phyloP scores from a whole-genome alignment of 805 yeast species.

The Wickerhamomyces pijperi region DNA sequence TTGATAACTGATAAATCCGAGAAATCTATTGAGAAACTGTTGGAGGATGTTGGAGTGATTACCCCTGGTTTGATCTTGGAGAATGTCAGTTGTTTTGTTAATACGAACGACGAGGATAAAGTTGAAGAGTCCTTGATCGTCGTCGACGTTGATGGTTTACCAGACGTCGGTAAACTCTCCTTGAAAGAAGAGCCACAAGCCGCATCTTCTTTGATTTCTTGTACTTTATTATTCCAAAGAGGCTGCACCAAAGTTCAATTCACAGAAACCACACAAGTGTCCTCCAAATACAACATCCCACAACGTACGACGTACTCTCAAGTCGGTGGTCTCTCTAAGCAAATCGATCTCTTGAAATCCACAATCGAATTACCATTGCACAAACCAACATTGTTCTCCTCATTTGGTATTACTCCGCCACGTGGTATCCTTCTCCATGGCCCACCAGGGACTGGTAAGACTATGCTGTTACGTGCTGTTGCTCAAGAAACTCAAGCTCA shows the following conservation, averaged over 20 bases:
- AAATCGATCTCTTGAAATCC: constrained; percentile 48
- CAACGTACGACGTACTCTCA: constrained; percentile 32
- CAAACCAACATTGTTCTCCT: constrained; percentile 62
- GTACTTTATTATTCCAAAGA: constrained; percentile 31
- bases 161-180: constrained; percentile 28
- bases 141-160: constrained; percentile 21
- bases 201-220: no score
- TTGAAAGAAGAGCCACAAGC: no score
- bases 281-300: constrained; percentile 33
- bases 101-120: constrained; percentile 10
- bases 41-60: constrained; percentile 47
- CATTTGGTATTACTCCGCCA: constrained; percentile 88
- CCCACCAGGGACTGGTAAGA: constrained; percentile 95
- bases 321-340: constrained; percentile 71
- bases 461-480: constrained; percentile 74
- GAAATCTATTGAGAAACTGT: constrained; percentile 27
- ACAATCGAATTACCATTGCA: constrained; percentile 74
- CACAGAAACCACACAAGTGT: constrained; percentile 16
- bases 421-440: constrained; percentile 91
- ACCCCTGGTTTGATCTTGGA: constrained; percentile 41
- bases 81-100: constrained; percentile 13
- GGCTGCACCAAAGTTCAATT: constrained; percentile 20
- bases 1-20: constrained; percentile 15
- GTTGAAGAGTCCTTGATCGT: constrained; percentile 9
- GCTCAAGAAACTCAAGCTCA: constrained; percentile 77